These are phyloP conservation scores for Phaeosphaeria sp. DNA, from an alignment of 2,329 filamentous ascomycete genomes.

Conservation along the genomic window DNA sequence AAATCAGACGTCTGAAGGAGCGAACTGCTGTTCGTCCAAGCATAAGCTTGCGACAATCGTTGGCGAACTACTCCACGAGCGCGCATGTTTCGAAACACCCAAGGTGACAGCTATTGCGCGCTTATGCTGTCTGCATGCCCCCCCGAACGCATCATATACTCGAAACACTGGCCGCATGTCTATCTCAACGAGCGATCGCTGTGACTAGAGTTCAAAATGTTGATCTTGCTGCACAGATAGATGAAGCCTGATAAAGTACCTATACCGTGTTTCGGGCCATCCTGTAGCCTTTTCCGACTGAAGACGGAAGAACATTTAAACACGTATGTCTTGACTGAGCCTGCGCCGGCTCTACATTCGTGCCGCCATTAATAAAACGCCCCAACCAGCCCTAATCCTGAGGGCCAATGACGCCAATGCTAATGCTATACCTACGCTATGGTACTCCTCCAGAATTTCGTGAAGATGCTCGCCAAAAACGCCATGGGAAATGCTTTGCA, in stretches of 20 bases:
- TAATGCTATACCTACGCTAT: slow-evolving; percentile 1
- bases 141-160: not conserved
- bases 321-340: not conserved
- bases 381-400: not conserved
- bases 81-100: slow-evolving; percentile 11
- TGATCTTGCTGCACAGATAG: not conserved
- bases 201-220: not conserved
- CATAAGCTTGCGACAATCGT: not conserved
- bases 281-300: not conserved
- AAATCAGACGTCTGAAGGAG: not conserved
- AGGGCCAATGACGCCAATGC: not conserved
- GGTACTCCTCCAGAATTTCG: not conserved
- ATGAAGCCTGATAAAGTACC: not conserved
- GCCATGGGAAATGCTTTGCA: not conserved
- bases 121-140: not conserved
- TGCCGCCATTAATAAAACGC: not conserved
- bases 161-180: slow-evolving; percentile 1
- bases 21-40: no score
- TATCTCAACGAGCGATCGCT: not conserved
- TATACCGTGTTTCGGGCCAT: not conserved
- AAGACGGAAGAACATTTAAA: not conserved
- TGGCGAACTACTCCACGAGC: not conserved
- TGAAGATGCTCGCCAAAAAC: not conserved
- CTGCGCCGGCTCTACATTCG: not conserved
- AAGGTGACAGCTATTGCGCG: slow-evolving; percentile 2